A percentile compares a stretch with the other conserved stretches of the same genome.
phyloP scores from a whole-genome alignment of 306 rosid genomes.

The Herpetospermum pedunculosum region DNA sequence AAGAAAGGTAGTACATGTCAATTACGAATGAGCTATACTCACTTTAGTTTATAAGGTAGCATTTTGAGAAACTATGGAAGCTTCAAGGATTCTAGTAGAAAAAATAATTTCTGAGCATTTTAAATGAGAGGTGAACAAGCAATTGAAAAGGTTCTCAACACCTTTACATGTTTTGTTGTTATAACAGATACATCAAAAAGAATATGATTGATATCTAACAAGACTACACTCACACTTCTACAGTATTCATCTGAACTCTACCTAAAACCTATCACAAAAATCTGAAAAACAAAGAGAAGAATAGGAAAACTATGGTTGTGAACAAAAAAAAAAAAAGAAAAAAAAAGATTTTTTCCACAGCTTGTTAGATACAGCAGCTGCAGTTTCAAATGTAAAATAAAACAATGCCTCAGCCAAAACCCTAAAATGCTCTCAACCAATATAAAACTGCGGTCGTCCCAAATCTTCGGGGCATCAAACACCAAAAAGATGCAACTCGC shows the following conservation, averaged over 20 bases:
- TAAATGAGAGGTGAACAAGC: no score
- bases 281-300: not conserved
- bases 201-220: conserved; percentile 2
- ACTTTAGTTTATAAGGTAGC: no score
- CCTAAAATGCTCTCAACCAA: conserved; percentile 18
- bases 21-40: no score
- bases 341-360: conserved; percentile 13
- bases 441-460: conserved; percentile 18
- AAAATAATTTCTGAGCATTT: no score
- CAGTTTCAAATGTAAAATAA: conserved; percentile 15
- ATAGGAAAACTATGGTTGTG: not conserved
- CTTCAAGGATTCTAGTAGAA: no score
- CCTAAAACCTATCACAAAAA: conserved; percentile 4
- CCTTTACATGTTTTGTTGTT: not conserved
- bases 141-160: not conserved
- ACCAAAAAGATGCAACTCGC: conserved; percentile 20
- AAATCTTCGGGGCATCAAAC: not conserved
- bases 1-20: no score
- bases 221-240: conserved; percentile 5
- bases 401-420: conserved; percentile 15
- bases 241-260: not conserved
- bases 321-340: not conserved
- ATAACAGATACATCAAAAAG: not conserved
- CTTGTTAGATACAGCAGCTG: conserved; percentile 38
- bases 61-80: no score